phyloP scores from a whole-genome alignment of 805 yeast species.

The Pichia nakasei region DNA sequence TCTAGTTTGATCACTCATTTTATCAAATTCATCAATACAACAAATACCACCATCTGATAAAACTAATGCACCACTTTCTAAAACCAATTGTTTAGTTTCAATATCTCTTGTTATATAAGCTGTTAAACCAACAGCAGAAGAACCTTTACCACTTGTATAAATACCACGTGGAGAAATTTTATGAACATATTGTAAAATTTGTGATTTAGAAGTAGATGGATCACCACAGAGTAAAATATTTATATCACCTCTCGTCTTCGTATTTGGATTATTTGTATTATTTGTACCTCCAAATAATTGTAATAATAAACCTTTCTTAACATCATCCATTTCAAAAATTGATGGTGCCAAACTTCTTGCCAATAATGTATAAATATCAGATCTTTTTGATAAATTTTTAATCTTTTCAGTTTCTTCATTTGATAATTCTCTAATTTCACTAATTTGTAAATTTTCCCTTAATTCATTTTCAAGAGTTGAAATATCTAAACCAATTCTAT shows the following conservation, averaged over 20 bases:
- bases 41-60: conserved; percentile 97
- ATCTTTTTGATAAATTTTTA: conserved; percentile 50
- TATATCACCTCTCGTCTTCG: conserved; percentile 92
- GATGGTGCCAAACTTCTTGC: conserved; percentile 96
- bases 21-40: conserved; percentile 97
- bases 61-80: conserved; percentile 94
- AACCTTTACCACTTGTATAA: conserved; percentile 97
- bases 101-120: conserved; percentile 93
- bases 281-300: conserved; percentile 96
- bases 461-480: conserved; percentile 57
- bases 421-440: conserved; percentile 62
- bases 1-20: conserved; percentile 90
- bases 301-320: conserved; percentile 85
- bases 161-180: conserved; percentile 97
- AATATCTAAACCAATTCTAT: conserved; percentile 71
- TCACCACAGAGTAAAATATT: conserved; percentile 92
- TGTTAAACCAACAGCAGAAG: conserved; percentile 97
- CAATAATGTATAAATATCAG: conserved; percentile 75
- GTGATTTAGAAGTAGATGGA: conserved; percentile 97
- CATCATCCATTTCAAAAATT: conserved; percentile 92
- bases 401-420: conserved; percentile 64
- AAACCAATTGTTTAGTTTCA: conserved; percentile 86
- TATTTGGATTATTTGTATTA: conserved; percentile 81
- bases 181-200: conserved; percentile 87
- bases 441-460: conserved; percentile 59